Base-by-base conservation (phyloP, 495 filamentous ascomycete genomes). In the Neurospora sp. region DNA sequence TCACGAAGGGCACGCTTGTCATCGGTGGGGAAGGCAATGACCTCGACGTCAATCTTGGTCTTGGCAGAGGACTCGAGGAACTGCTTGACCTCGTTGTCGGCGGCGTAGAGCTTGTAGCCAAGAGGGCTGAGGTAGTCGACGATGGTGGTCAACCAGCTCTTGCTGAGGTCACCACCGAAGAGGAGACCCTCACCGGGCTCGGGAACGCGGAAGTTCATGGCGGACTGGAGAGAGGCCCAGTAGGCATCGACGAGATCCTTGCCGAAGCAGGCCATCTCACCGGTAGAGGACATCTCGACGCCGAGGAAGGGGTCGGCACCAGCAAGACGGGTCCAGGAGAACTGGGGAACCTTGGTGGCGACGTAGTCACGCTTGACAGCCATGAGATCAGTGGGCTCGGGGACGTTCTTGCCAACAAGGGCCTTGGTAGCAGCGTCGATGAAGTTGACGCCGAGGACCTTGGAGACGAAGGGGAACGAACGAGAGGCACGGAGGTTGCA, bases 121-220 rank as follows among this genome's bases (percentile, higher is more conserved):
- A 98, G 90, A 31, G 96, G 95, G 18, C 89, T 85, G 69, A 99
- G 84, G 83, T 94, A 92, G 73, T 96, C 89, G 41, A 94, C 93
- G 71, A 98, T 90, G 73, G 85, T 85, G 41, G 89, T 85, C 70
- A 99, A 86, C 80, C 83, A 84, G 31, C 76, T 69, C 77, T 92
- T 89, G 72, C 84, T 82, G 39, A 89, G 85, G 80, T 98, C 92
- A 75, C 96, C 96, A 73, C 96, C 96, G 76, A 98, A 93, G 40
- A 99, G 89, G 73, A 99, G 88, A 81, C 96, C 96, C 84, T 97
- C 93, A 76, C 96, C 96, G 37, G 93, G 91, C 81, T 95, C 90
- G 18, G 96, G 96, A 71, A 97, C 86, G 72, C 94, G 92, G 91
- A 99, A 99, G 89, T 98, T 99, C 96, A 98, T 99, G 74, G 93